Evolutionary conservation across 768 basidiomycete genomes (phyloP).

Genomic region (Tulasnella sp.): DNA sequence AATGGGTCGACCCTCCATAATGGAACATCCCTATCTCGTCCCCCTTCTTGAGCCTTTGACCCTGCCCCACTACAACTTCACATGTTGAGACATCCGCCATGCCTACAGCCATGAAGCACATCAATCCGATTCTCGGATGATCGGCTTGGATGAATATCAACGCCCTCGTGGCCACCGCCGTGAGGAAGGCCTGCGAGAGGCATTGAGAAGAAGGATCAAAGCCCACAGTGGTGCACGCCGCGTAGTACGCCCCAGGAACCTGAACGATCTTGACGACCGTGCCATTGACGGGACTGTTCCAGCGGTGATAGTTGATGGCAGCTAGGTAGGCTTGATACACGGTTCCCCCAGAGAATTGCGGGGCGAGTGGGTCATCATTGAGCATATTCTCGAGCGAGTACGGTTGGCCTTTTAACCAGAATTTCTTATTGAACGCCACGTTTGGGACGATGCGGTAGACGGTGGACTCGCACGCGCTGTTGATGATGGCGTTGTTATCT

Average conservation of each 20-base stretch:
- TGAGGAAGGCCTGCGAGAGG: constrained; percentile 32
- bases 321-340: constrained; percentile 45
- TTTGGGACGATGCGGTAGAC: constrained; percentile 34
- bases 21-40: constrained; percentile 55
- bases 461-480: constrained; percentile 44
- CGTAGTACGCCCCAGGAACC: constrained; percentile 34
- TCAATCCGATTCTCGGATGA: constrained; percentile 41
- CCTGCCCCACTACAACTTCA: constrained; percentile 37
- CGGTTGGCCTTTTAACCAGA: constrained; percentile 53
- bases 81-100: constrained; percentile 56
- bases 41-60: constrained; percentile 40
- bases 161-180: constrained; percentile 38
- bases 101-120: constrained; percentile 49
- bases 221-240: constrained; percentile 26
- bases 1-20: constrained; percentile 48
- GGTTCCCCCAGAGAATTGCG: constrained; percentile 37
- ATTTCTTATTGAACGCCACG: constrained; percentile 35
- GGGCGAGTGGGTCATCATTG: constrained; percentile 29
- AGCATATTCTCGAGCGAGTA: constrained; percentile 54
- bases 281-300: constrained; percentile 47
- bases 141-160: constrained; percentile 48
- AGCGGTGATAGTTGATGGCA: constrained; percentile 48
- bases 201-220: constrained; percentile 23
- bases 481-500: constrained; percentile 33
- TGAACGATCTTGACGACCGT: constrained; percentile 29